Evolutionary conservation across 371 early-diverging fungal genomes (phyloP), one percentile per base, ranked within the genome.

Genomic region (Choanephora cucurbitarum): DNA sequence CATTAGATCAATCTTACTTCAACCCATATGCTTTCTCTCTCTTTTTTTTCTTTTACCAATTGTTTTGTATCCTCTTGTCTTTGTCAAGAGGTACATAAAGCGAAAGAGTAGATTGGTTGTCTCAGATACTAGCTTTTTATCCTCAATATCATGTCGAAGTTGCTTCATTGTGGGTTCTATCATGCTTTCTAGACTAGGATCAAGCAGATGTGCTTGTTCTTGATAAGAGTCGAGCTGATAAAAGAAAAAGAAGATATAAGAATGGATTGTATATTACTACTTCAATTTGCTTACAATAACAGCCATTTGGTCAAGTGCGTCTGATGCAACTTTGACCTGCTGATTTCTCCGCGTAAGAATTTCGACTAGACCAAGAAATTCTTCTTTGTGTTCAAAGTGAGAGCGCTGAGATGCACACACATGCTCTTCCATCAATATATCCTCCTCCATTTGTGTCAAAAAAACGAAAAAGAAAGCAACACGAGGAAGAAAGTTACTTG

Each of bases 11-110:
- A n/a, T n/a, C n/a, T n/a, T n/a, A n/a, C n/a, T n/a, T n/a, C n/a
- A n/a, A n/a, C n/a, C n/a, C n/a, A n/a, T n/a, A n/a, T 32, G 5
- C 32, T 32, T 10, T 32, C 32, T 32, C 32, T 32, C 32, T 32
- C 7, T 37, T 14, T 11, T 14, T n/a, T 31, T 14, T 53, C 14
- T 49, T 18, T 46, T 77, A 87, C 88, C 83, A 54, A 88, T 67
- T 1, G 88, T 90, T 61, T 97, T 97, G 72, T 86, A 87, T 6
- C 96, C 96, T 40, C 97, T 85, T n/a, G 93, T 90, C 58, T 93
- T 94, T 68, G 85, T 80, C 34, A 93, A 63, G 17, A 78, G 58
- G 67, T 91, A 89, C 19, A 94, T 52, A 44, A 86, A 72, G 3
- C 72, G 65, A 68, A 87, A 91, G 5, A 80, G 46, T 19, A 66